phyloP scores from a whole-genome alignment of 2,329 filamentous ascomycete species.

The Sodiomyces alkalinus region DNA sequence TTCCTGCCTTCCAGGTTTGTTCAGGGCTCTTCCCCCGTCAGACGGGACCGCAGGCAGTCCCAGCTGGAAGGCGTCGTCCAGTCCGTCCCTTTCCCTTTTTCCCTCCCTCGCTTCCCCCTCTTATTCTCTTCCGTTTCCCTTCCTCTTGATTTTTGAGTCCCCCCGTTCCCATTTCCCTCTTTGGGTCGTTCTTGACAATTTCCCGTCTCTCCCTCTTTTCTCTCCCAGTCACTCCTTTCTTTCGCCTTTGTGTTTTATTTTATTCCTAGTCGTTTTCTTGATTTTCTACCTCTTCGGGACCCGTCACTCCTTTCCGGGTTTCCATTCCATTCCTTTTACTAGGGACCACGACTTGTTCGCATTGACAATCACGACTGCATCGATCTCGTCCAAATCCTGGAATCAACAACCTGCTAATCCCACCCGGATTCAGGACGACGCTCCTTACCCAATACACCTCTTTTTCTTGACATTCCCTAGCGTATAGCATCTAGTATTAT shows the following conservation, averaged over 20 bases:
- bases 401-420: not conserved
- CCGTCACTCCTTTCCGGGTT: conserved; percentile 37
- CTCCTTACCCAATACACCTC: not conserved
- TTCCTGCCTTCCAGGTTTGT: not conserved
- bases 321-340: conserved; percentile 26
- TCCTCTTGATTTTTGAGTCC: conserved; percentile 20
- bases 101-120: conserved; percentile 15
- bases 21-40: not conserved
- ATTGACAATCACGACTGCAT: conserved; percentile 4
- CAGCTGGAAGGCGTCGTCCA: conserved; percentile 3
- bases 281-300: conserved; percentile 23
- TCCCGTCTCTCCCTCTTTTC: conserved; percentile 19
- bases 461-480: conserved; percentile 1
- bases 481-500: not conserved
- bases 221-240: conserved; percentile 22
- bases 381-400: too few species aligned
- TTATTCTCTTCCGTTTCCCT: too few species aligned
- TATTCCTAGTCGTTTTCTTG: conserved; percentile 36
- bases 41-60: not conserved
- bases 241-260: too few species aligned
- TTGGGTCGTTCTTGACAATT: conserved; percentile 18
- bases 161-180: conserved; percentile 16
- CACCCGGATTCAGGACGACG: conserved; percentile 3
- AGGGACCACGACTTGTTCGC: conserved; percentile 10
- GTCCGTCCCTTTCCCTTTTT: conserved; percentile 13